Evolutionary conservation across 108 stramenopile species (phyloP).

Genomic region (Schizochytrium sp.): DNA sequence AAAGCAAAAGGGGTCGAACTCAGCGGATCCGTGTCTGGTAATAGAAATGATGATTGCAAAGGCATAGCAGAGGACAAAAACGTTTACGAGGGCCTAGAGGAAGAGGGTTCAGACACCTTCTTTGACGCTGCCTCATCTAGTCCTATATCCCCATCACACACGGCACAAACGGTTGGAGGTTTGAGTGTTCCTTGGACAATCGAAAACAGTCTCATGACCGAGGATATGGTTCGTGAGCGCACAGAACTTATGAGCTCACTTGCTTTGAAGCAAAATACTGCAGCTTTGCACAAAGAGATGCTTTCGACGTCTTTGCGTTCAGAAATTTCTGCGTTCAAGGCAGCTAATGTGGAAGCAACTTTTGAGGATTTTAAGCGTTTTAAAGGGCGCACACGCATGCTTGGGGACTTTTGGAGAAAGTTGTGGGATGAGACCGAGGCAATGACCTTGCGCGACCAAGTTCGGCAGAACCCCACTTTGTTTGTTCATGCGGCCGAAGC

Average conservation of each 20-base stretch:
- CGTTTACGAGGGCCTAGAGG: neutral
- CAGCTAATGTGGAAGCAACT: neutral
- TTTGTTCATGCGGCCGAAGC: conserved; percentile 13
- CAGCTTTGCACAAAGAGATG: conserved; percentile 52
- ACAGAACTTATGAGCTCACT: conserved; percentile 47
- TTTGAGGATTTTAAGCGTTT: conserved; percentile 58
- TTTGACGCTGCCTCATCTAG: conserved; percentile 19
- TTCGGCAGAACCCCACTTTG: neutral
- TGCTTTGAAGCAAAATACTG: conserved; percentile 26
- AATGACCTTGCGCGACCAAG: conserved; percentile 7
- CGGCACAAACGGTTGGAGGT: neutral
- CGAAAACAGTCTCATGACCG: conserved; percentile 40
- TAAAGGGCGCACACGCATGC: conserved; percentile 16
- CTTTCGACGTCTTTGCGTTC: conserved; percentile 21
- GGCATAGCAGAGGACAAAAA: neutral
- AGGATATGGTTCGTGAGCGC: conserved; percentile 27
- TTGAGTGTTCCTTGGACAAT: conserved; percentile 27
- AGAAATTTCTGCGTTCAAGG: conserved; percentile 38
- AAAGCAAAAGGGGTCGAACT: too few species aligned
- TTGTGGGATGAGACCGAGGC: neutral
- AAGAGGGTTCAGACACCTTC: conserved; percentile 5
- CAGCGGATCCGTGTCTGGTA: neutral
- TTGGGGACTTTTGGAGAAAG: conserved; percentile 47
- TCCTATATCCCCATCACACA: neutral
- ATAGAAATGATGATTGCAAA: neutral